Conservation (phyloP, 129 eudicot species). For the Centrapalus pauciflorus region DNA sequence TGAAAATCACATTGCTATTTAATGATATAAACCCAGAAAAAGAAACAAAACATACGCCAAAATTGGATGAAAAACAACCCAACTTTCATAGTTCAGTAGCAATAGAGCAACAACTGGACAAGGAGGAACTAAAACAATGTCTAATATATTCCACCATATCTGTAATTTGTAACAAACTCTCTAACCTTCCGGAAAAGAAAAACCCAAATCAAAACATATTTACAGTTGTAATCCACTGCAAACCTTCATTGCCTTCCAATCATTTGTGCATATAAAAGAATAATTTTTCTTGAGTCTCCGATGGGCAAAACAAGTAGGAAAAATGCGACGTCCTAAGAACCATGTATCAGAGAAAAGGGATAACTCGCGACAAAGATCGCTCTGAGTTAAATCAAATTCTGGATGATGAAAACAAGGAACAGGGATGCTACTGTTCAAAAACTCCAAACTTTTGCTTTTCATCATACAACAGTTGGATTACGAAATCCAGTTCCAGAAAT, state of each 20-base stretch:
- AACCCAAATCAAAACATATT: conserved; percentile 13
- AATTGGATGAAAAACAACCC: no score
- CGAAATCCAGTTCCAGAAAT: conserved; percentile 72
- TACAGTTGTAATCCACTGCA: conserved; percentile 23
- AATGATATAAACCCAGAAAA: no score
- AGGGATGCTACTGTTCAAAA: no score
- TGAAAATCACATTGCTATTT: no score
- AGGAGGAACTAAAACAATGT: conserved; percentile 3
- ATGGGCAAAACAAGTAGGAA: conserved; percentile 10
- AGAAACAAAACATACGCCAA: no score
- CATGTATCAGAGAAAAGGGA: conserved; percentile 3
- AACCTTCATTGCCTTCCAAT: conserved; percentile 10
- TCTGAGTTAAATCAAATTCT: background rate
- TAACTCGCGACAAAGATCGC: conserved; percentile 17
- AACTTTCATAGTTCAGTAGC: background rate
- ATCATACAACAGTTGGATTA: conserved; percentile 58
- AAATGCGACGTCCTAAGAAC: conserved; percentile 15
- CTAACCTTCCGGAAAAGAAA: background rate
- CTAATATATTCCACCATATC: conserved; percentile 6
- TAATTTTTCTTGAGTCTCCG: background rate
- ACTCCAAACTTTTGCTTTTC: conserved; percentile 81
- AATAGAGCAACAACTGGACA: no score
- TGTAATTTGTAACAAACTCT: conserved; percentile 14
- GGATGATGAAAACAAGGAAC: no score
- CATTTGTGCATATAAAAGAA: background rate